phyloP scores from a whole-genome alignment of 2,329 filamentous ascomycete species.

The Aaosphaeria arxii region DNA sequence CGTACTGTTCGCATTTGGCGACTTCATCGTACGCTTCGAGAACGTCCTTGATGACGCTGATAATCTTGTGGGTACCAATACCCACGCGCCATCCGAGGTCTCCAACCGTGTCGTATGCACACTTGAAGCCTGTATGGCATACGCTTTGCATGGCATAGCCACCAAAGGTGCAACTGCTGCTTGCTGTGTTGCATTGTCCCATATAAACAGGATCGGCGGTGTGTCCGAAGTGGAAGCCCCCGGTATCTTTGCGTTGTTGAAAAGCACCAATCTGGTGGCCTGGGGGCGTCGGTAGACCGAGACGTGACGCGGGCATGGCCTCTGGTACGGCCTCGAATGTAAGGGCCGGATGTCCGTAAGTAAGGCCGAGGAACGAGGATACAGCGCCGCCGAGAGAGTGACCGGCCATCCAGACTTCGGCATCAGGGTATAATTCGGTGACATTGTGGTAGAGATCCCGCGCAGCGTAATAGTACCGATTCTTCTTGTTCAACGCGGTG shows the following conservation, averaged over 20 bases:
- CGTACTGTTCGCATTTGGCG: slow-evolving; percentile 70
- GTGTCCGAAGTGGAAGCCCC: slow-evolving; percentile 87
- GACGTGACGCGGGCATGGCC: slow-evolving; percentile 76
- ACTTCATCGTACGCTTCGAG: slow-evolving; percentile 79
- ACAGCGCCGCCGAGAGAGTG: slow-evolving; percentile 92
- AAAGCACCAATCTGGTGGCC: slow-evolving; percentile 69
- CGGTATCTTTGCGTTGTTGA: slow-evolving; percentile 62
- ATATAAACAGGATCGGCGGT: slow-evolving; percentile 95
- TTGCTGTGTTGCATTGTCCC: slow-evolving; percentile 87
- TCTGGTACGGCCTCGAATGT: slow-evolving; percentile 94
- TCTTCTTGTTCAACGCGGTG: slow-evolving; percentile 72
- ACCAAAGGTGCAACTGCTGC: slow-evolving; percentile 82
- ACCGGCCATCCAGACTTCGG: slow-evolving; percentile 84
- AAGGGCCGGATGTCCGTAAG: slow-evolving; percentile 85
- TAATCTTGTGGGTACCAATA: slow-evolving; percentile 87
- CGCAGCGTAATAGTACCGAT: slow-evolving; percentile 86
- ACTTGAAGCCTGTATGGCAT: slow-evolving; percentile 88
- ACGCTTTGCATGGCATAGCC: slow-evolving; percentile 91
- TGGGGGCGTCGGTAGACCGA: slow-evolving; percentile 83
- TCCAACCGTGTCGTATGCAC: slow-evolving; percentile 86
- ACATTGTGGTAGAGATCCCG: slow-evolving; percentile 91
- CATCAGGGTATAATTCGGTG: slow-evolving; percentile 78
- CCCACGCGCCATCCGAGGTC: slow-evolving; percentile 92
- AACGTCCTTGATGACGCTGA: slow-evolving; percentile 82
- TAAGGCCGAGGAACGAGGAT: slow-evolving; percentile 82